Percentiles rank a stretch among this genome's conserved stretches.
These are phyloP conservation scores for Talaromyces verruculosus DNA, from an alignment of 2,329 filamentous ascomycete genomes.

Conservation along the genomic window DNA sequence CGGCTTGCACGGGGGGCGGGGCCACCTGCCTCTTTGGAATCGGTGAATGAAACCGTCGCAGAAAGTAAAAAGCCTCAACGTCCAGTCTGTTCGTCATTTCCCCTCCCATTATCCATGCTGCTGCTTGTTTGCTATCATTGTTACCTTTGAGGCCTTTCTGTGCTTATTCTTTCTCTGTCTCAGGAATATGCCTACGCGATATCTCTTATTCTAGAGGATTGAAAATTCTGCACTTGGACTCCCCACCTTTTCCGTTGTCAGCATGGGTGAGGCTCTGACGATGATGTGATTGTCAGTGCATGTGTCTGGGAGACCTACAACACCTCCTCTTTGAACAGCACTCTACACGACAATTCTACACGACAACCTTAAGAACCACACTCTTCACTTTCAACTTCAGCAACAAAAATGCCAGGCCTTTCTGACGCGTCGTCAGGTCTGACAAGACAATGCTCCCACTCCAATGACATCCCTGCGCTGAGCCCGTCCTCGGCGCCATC, in stretches of 20 bases:
- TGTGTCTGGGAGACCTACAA: not conserved
- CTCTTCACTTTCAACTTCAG: not conserved
- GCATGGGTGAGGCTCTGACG: not conserved
- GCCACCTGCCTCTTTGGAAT: slow-evolving; percentile 12
- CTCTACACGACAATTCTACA: not conserved
- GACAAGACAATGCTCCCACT: slow-evolving; percentile 18
- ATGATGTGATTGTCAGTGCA: slow-evolving; percentile 4
- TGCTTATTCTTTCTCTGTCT: not conserved
- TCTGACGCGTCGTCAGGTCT: slow-evolving; percentile 11
- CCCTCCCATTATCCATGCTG: not conserved
- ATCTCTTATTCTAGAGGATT: not conserved
- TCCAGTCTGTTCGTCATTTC: not conserved
- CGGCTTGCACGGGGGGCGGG: not conserved
- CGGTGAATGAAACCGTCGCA: slow-evolving; percentile 22
- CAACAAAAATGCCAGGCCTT: slow-evolving; percentile 11
- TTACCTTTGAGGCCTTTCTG: not conserved
- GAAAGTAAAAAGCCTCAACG: slow-evolving; percentile 15
- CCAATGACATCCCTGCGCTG: slow-evolving; percentile 8
- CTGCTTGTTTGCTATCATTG: not conserved
- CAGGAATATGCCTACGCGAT: not conserved
- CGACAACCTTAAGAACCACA: not conserved
- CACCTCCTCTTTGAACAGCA: not conserved
- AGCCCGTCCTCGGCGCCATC: slow-evolving; percentile 17
- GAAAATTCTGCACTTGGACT: not conserved
- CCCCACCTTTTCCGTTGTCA: not conserved